These are phyloP conservation scores for Geotrichum klebahnii DNA, from an alignment of 1,139 yeast genomes.

Conservation along the genomic window DNA sequence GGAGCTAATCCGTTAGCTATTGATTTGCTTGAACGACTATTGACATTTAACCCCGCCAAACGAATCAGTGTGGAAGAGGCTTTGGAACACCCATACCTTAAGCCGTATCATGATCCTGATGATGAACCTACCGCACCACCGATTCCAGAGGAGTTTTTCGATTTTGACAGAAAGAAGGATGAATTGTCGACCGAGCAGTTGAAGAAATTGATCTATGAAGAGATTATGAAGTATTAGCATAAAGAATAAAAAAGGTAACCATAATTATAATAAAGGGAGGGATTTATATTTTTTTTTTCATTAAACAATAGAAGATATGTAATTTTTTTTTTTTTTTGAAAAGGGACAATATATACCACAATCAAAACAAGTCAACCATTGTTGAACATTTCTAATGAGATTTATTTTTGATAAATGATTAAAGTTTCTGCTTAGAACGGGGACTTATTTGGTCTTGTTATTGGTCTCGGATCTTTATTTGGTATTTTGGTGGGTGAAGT, in stretches of 20 bases:
- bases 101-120: conserved; percentile 70
- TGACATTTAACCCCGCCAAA: conserved; percentile 74
- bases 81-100: conserved; percentile 73
- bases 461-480: too few relatives aligned
- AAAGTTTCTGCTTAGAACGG: too few relatives aligned
- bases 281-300: too few relatives aligned
- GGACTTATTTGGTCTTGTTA: too few relatives aligned
- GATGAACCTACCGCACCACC: conserved; percentile 80
- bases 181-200: conserved; percentile 65
- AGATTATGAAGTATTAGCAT: conserved; percentile 41
- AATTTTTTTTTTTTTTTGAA: too few relatives aligned
- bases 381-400: too few relatives aligned
- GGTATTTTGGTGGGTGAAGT: too few relatives aligned
- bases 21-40: conserved; percentile 68
- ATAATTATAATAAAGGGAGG: too few relatives aligned
- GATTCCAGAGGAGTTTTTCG: conserved; percentile 73
- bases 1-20: conserved; percentile 63
- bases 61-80: conserved; percentile 81
- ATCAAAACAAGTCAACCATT: too few relatives aligned
- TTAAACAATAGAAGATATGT: too few relatives aligned
- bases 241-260: neutral
- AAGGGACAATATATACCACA: too few relatives aligned
- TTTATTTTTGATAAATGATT: too few relatives aligned
- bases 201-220: conserved; percentile 64
- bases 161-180: conserved; percentile 72